Evolutionary conservation across 257 asterid genomes (phyloP).

Genomic region (Catharanthus roseus): DNA sequence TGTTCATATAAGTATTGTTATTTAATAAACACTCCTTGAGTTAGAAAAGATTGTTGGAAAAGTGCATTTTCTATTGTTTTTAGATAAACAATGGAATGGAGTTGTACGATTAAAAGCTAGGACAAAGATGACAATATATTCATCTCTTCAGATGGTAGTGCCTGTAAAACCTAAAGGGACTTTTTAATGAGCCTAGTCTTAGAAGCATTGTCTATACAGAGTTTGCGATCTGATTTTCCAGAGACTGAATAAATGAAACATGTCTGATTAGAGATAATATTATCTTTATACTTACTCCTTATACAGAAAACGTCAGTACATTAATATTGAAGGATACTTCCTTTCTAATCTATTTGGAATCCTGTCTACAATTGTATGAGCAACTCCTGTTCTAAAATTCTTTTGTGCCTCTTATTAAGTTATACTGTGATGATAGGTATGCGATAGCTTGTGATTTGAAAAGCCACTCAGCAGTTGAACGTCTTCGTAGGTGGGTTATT

Average conservation of each 20-base stretch:
- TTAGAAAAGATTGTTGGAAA: neutral
- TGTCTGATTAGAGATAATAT: neutral
- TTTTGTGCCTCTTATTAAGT: neutral
- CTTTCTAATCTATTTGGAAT: neutral
- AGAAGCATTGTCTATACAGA: neutral
- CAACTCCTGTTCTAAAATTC: neutral
- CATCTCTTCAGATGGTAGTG: neutral
- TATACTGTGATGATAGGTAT: slow-evolving; percentile 40
- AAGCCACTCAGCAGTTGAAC: slow-evolving; percentile 67
- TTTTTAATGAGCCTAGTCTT: neutral
- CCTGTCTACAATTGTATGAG: neutral
- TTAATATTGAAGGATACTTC: neutral
- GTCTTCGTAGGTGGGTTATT: slow-evolving; percentile 58
- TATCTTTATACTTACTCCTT: neutral
- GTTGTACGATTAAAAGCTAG: neutral
- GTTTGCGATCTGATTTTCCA: neutral
- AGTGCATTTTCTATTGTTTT: neutral
- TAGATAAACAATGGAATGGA: neutral
- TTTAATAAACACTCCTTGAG: neutral
- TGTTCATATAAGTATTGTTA: neutral
- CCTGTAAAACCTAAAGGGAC: neutral
- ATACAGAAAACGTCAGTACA: neutral
- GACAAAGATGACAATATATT: neutral
- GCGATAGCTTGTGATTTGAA: slow-evolving; percentile 75
- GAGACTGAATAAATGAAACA: neutral